A percentile compares a stretch with the other conserved stretches of the same genome.
phyloP scores from a whole-genome alignment of 2,329 filamentous ascomycete genomes.

The Dendryphion nanum region DNA sequence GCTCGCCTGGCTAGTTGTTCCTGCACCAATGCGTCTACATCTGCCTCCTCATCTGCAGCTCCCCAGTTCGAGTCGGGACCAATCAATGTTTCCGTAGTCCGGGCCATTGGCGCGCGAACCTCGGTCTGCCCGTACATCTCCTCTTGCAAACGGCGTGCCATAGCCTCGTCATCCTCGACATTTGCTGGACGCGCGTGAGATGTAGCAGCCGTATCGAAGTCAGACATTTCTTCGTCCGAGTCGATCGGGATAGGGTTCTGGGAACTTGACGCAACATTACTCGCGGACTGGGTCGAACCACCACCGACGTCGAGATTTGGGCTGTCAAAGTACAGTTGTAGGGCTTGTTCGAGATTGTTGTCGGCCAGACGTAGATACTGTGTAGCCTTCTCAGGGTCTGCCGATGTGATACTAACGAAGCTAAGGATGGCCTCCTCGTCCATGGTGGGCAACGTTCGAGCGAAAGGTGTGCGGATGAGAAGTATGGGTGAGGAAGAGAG shows the following conservation, averaged over 20 bases:
- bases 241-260: conserved; percentile 70
- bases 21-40: conserved; percentile 61
- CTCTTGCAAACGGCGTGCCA: conserved; percentile 88
- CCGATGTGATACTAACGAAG: conserved; percentile 80
- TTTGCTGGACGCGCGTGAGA: conserved; percentile 20
- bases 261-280: conserved; percentile 32
- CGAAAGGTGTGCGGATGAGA: conserved; percentile 1
- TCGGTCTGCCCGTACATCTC: conserved; percentile 69
- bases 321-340: conserved; percentile 87
- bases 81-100: conserved; percentile 88
- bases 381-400: conserved; percentile 69
- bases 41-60: conserved; percentile 46
- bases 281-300: conserved; percentile 34
- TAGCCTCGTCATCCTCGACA: conserved; percentile 86
- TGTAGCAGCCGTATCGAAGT: conserved; percentile 42
- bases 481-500: conserved; percentile 1
- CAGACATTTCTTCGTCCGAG: conserved; percentile 67
- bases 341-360: conserved; percentile 78
- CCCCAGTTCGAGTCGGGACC: conserved; percentile 63
- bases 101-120: conserved; percentile 86
- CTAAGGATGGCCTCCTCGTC: conserved; percentile 62
- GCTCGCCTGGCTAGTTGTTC: conserved; percentile 60
- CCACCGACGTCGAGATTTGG: conserved; percentile 64
- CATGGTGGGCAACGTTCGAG: conserved; percentile 22
- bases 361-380: conserved; percentile 85